Evolutionary conservation across 306 rosid species (phyloP).

Genomic region (Ochetophila trinervis): DNA sequence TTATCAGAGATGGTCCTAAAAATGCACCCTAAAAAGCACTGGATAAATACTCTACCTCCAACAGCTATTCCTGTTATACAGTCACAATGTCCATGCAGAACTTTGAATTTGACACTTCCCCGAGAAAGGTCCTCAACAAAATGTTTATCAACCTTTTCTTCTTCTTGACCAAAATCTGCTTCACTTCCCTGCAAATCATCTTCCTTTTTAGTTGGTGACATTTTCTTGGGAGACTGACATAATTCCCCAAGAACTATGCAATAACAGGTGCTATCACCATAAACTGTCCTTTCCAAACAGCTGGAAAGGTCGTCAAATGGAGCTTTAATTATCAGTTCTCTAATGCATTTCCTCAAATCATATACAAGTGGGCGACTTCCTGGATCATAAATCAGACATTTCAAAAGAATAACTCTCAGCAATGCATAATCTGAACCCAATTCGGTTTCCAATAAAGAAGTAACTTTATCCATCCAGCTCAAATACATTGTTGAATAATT

Average conservation of each 20-base stretch:
- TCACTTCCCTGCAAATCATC: constrained; percentile 36
- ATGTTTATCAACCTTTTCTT: constrained; percentile 35
- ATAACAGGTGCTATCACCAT: constrained; percentile 15
- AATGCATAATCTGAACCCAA: constrained; percentile 48
- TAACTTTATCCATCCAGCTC: constrained; percentile 57
- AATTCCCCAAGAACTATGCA: constrained; percentile 65
- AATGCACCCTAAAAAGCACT: neutral
- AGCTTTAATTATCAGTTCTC: constrained; percentile 48
- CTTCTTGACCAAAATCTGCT: constrained; percentile 35
- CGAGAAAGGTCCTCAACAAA: constrained; percentile 41
- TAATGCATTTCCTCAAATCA: constrained; percentile 63
- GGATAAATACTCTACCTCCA: constrained; percentile 58
- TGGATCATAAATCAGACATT: constrained; percentile 58
- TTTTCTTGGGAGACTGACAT: constrained; percentile 36
- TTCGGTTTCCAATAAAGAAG: constrained; percentile 47
- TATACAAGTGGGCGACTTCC: constrained; percentile 51
- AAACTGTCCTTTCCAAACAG: constrained; percentile 35
- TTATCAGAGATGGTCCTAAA: neutral
- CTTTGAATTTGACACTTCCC: constrained; percentile 56
- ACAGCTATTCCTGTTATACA: constrained; percentile 70
- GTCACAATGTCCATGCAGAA: constrained; percentile 76
- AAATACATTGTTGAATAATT: constrained; percentile 35
- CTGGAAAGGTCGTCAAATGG: constrained; percentile 43
- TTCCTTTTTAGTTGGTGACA: constrained; percentile 25
- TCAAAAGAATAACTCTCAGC: constrained; percentile 45